These are phyloP conservation scores for Thermomyces lanuginosus DNA, from an alignment of 2,329 filamentous ascomycete species.

Conservation along the genomic window DNA sequence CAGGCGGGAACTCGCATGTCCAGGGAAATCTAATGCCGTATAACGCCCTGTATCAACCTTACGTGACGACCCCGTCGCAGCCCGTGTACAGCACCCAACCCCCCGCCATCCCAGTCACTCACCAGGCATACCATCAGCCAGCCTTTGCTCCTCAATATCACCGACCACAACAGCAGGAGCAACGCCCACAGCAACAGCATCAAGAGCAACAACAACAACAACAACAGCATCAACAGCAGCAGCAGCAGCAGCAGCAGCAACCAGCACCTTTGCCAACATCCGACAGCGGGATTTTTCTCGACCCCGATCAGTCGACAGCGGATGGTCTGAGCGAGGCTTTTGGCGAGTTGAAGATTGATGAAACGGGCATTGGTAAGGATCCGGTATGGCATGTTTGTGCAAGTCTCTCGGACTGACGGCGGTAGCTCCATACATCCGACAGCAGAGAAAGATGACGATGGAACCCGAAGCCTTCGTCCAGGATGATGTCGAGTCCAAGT, in stretches of 20 bases:
- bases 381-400: neutral
- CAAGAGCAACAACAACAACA: no score
- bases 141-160: no score
- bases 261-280: slow-evolving; percentile 13
- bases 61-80: slow-evolving; percentile 4
- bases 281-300: slow-evolving; percentile 37
- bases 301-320: slow-evolving; percentile 49
- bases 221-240: no score
- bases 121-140: slow-evolving; percentile 14
- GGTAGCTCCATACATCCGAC: slow-evolving; percentile 67
- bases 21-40: slow-evolving; percentile 20
- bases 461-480: slow-evolving; percentile 40
- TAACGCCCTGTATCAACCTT: no score
- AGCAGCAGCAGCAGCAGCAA: slow-evolving; percentile 9
- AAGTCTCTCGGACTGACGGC: slow-evolving; percentile 2
- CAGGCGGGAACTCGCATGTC: slow-evolving; percentile 35
- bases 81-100: slow-evolving; percentile 23
- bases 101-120: slow-evolving; percentile 16
- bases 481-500: slow-evolving; percentile 54
- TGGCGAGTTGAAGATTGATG: slow-evolving; percentile 73
- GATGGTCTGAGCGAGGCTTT: slow-evolving; percentile 64
- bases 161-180: no score
- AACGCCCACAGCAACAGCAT: no score
- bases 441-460: slow-evolving; percentile 35
- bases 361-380: slow-evolving; percentile 61